Evolutionary conservation across 352 stramenopile species (phyloP), one percentile per base, ranked within the genome.

Genomic region (Phytopythium ostracodes): DNA sequence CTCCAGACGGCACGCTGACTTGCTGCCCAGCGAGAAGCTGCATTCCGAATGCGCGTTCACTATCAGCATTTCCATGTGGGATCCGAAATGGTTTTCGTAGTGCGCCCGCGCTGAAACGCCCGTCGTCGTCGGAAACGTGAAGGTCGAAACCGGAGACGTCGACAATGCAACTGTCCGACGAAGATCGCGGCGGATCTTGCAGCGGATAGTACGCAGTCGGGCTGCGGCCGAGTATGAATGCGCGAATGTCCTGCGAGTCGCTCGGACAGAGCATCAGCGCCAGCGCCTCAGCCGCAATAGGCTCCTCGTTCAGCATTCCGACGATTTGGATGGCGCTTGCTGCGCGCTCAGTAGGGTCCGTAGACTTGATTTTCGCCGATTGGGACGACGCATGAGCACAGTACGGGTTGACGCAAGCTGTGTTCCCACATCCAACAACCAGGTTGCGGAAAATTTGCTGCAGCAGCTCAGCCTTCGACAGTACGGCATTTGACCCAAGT

Each of bases 41-140:
- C 60, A 87, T 52, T 2, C 75, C 78, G 49, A 66, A 77, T 2
- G 66, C 46, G 20, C 14, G 47, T 9, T 56, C 54, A 17, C 46
- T 55, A 24, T 67, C 36, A 10, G 12, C 24, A 31, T 18, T 31
- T 4, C 59, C 51, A 12, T 36, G 62, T 0, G 74, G 67, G 60
- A 90, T 81, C 20, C 56, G 59, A 38, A 91, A 92, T 20, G 81
- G 81, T 33, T 92, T 92, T 20, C 68, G 70, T 43, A 88, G 58
- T 9, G 77, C 66, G 36, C 70, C 78, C 31, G 29, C 7, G n/a
- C 5, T 31, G 6, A n/a, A 24, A 53, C 11, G 8, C 62, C 27
- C 4, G 31, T 10, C 53, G 46, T 77, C 81, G 0, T 66, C n/a
- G 14, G 14, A 12, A 6, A 58, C 56, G 56, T 91, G 81, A 43